A percentile compares a stretch with the other conserved stretches of the same genome.
phyloP scores from a whole-genome alignment of 768 basidiomycete genomes.

The Mycena maculata region DNA sequence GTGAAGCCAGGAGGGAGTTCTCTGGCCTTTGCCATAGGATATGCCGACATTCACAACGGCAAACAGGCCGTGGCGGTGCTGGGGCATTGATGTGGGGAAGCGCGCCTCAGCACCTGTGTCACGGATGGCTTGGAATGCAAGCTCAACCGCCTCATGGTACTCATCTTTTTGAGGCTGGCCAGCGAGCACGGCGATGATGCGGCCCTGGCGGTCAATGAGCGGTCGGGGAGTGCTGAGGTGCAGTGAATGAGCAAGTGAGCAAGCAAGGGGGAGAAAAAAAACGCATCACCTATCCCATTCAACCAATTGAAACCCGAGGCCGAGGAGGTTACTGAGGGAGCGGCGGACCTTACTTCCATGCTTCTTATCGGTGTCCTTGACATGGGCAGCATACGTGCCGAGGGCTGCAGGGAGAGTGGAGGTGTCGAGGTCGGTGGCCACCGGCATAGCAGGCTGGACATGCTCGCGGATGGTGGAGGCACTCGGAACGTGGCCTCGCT shows the following conservation, averaged over 20 bases:
- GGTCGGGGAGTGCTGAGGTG: constrained; percentile 7
- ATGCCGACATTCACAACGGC: constrained; percentile 30
- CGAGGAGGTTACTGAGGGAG: too few relatives aligned
- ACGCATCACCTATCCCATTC: constrained; percentile 5
- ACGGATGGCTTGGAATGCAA: too few relatives aligned
- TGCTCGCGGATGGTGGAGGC: neutral
- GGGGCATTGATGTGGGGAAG: neutral
- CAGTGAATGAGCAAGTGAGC: neutral
- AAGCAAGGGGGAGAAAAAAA: neutral
- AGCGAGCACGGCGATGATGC: too few relatives aligned
- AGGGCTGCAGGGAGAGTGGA: neutral
- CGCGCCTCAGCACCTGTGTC: neutral
- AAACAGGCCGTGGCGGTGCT: constrained; percentile 33
- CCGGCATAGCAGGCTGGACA: neutral
- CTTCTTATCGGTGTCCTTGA: too few relatives aligned
- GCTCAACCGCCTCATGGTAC: too few relatives aligned
- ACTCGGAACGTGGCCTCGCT: neutral
- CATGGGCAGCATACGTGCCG: too few relatives aligned
- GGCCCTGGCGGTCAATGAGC: constrained; percentile 6
- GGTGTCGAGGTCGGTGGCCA: neutral
- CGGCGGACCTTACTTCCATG: too few relatives aligned
- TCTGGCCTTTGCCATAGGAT: constrained; percentile 38
- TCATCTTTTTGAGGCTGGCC: too few relatives aligned
- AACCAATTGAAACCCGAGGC: neutral
- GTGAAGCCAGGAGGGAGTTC: too few relatives aligned